A percentile compares a stretch with the other conserved stretches of the same genome.
These are phyloP conservation scores for Gloeopeniophorella convolvens DNA, from an alignment of 768 basidiomycete genomes.

Conservation along the genomic window DNA sequence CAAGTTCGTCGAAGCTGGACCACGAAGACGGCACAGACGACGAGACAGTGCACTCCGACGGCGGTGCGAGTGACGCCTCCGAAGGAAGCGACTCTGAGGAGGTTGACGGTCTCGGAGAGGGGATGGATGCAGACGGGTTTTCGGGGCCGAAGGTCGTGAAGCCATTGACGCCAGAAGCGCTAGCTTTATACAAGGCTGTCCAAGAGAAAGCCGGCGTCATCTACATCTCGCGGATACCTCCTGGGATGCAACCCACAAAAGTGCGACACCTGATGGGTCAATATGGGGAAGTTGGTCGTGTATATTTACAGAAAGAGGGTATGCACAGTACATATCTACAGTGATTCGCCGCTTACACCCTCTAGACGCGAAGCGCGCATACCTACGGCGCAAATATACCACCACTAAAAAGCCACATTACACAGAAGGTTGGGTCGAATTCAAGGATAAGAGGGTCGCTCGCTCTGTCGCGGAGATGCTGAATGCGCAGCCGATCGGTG, in stretches of 20 bases:
- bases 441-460: constrained; percentile 89
- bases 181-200: constrained; percentile 66
- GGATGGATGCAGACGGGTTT: constrained; percentile 56
- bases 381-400: constrained; percentile 74
- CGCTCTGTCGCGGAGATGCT: constrained; percentile 89
- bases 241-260: constrained; percentile 96
- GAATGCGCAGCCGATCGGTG: constrained; percentile 93
- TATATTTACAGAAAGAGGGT: constrained; percentile 94
- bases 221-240: constrained; percentile 94
- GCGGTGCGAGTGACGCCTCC: no score
- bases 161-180: constrained; percentile 66
- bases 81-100: no score
- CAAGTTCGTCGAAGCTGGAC: background rate
- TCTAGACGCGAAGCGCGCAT: constrained; percentile 80
- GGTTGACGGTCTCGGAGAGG: constrained; percentile 31
- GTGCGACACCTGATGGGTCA: constrained; percentile 88
- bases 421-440: constrained; percentile 98
- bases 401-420: constrained; percentile 82
- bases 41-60: no score
- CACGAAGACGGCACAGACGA: background rate
- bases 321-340: constrained; percentile 20
- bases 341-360: background rate
- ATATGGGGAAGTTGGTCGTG: constrained; percentile 85
- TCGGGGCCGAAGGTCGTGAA: constrained; percentile 59
- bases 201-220: constrained; percentile 79